Base-by-base conservation (phyloP, 306 rosid species). In the Hippophae rhamnoides region DNA sequence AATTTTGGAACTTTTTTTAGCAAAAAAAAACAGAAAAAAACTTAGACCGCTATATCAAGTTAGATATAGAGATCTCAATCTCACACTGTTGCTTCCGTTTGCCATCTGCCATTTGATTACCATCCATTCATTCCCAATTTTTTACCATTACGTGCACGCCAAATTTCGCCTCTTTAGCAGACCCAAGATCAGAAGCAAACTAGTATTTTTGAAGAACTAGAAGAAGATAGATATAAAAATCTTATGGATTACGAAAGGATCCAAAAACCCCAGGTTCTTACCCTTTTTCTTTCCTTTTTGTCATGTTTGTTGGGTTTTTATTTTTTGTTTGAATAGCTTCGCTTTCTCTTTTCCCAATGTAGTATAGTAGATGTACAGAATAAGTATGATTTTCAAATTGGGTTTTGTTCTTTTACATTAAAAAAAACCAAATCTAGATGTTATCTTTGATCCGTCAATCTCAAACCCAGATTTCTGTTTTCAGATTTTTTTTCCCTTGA, bases 241-340 rank as follows among this genome's bases (percentile, higher is more conserved):
- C 57, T 11, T 42, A 92, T 92, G 98, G 98, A 87, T 57, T 92
- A 92, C 66, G 87, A 87, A 72, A 81, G 95, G 92, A 92, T 92
- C 86, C 95, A 79, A 66, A 87, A 92, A 75, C 84, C 96, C 70
- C 96, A 81, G 96, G 92, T 90, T 62, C 41, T 59, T 73, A 23
- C 58, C 23, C 54, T 43, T 40, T 44, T 67, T 51, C 54, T 57
- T 65, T 25, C 55, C 11, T 8, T 43, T 53, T 50, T 13, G 23
- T 18, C 23, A 18, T 18, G 23, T 18, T 18, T 18, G 23, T 18
- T 18, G 23, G 23, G 23, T 57, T 43, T 43, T 56, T 56, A 47
- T 51, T 13, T 18, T 52, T 54, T 66, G 4, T 47, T 13, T n/a
- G 31, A 42, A 57, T 41, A 44, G 23, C 50, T 12, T 53, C 41